Base-by-base conservation (phyloP, 306 rosid genomes). In the Dryas alaskensis region DNA sequence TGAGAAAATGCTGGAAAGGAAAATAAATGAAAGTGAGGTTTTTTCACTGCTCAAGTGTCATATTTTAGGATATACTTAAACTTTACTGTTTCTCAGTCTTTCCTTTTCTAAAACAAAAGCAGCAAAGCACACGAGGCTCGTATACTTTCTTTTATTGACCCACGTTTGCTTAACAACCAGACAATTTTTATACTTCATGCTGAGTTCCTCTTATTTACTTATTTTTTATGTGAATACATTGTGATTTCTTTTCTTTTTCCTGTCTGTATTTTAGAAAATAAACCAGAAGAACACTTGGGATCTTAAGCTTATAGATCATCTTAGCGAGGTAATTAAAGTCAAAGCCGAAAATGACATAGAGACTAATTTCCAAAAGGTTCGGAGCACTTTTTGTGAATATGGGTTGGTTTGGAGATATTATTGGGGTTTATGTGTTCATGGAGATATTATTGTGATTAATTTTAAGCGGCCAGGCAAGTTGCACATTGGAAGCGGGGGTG, bases 401-500 rank as follows among this genome's bases (percentile, higher is more conserved):
- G 22, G 37, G 52, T 57, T 55, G 54, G 42, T 70, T 55, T 22
- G 52, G 74, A 11, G 51, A 55, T 54, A 70, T 22, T 5, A 5
- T 19, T 70, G 54, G 43, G 53, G 48, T 19, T 54, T 55, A 4
- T 42, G 4, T 47, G 19, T 13, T 40, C 40, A 5, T 10, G 25
- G 22, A 3, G 63, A 44, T 43, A 43, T 10, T 19, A 12, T 45
- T 22, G 44, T 57, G 8, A 14, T 16, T 62, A 7, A 17, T 62
- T 57, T 70, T 70, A 65, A 22, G 25, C 12, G 75, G 49, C n/a
- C 82, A 94, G 99, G 99, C 97, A 73, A 91, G 97, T 76, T 94
- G 97, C 84, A 94, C 99, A 60, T 90, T 94, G 78, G 98, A 94
- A 90, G 98, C 98, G n/a, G 96, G 97, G 67, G 95, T 94, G 65